Conservation (phyloP, 305 asterid species). For the Euphrasia arctica region DNA sequence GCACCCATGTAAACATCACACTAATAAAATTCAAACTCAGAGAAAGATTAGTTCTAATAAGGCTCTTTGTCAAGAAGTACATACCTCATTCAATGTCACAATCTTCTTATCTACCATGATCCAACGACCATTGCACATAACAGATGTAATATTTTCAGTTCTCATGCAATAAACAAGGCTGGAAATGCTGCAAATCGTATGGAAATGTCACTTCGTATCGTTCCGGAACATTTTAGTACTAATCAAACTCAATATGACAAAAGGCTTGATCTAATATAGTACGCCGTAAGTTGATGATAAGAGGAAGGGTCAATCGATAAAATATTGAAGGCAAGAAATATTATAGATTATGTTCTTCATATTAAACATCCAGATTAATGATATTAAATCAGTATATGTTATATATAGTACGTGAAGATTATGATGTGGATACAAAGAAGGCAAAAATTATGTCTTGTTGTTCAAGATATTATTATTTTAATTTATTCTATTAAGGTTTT, state of each 20-base stretch:
- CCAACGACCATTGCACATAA: constrained; percentile 77
- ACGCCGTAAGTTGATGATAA: background rate
- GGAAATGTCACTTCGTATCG: constrained; percentile 11
- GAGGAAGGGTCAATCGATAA: background rate
- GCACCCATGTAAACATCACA: constrained; percentile 1
- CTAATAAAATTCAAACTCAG: background rate
- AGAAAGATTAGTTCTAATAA: background rate
- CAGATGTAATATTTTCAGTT: constrained; percentile 57
- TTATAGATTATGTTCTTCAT: background rate
- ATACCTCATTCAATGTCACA: constrained; percentile 55
- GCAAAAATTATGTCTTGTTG: too few species aligned
- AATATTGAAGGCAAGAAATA: background rate
- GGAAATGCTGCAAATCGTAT: constrained; percentile 57
- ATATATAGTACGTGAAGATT: too few species aligned
- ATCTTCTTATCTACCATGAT: constrained; percentile 63
- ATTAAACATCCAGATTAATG: background rate
- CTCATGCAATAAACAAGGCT: constrained; percentile 81
- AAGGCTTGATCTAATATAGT: background rate
- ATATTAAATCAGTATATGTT: background rate
- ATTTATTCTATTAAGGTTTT: too few species aligned
- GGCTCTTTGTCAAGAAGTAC: background rate
- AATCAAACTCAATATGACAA: background rate
- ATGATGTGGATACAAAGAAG: too few species aligned
- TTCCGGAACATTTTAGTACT: background rate
- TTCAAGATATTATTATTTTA: too few species aligned